Percentiles rank a stretch among this genome's conserved stretches.
Conservation (phyloP, 495 filamentous ascomycete species). For the Neurospora sp. region DNA sequence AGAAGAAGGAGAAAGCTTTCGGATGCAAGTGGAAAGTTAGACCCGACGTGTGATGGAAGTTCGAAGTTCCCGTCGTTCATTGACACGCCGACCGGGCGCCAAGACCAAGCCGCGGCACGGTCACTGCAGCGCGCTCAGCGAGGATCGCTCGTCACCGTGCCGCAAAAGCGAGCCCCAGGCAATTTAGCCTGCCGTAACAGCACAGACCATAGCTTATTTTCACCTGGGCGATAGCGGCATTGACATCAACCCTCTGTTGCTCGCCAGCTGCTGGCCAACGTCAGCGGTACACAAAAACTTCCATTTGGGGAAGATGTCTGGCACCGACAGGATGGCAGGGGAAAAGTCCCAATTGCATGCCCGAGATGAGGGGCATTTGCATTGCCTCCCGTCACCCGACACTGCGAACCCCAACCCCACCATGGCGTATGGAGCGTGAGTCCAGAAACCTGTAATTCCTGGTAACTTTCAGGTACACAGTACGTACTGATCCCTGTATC, state of each 20-base stretch:
- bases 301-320: not conserved
- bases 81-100: not conserved
- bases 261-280: not conserved
- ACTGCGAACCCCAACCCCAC: not conserved
- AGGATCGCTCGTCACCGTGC: not conserved
- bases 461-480: not conserved
- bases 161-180: not conserved
- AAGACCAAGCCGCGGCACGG: not conserved
- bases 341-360: not conserved
- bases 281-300: not conserved
- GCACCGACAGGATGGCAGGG: not conserved
- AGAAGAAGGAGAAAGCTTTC: not conserved
- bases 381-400: not conserved
- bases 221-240: not conserved
- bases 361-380: not conserved
- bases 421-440: not conserved
- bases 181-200: not conserved
- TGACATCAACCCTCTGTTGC: not conserved
- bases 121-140: not conserved
- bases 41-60: not conserved
- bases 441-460: not conserved
- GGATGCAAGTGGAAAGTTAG: not conserved
- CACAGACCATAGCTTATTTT: constrained; percentile 25
- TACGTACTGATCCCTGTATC: not conserved
- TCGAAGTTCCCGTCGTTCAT: not conserved